phyloP scores from a whole-genome alignment of 768 basidiomycete species.

The Tephrocybe sp. region DNA sequence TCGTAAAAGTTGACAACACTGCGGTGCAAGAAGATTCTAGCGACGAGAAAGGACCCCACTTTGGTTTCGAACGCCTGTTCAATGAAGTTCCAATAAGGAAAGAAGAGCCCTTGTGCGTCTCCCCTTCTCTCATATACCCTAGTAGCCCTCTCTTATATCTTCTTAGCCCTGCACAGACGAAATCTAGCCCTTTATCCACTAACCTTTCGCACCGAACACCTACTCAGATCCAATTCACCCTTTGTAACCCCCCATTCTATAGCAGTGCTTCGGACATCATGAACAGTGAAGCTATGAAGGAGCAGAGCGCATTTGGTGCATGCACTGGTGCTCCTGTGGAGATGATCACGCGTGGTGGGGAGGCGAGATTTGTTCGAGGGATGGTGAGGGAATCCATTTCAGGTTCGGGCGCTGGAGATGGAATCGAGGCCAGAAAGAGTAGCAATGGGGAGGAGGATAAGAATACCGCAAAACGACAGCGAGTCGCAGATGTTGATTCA shows the following conservation, averaged over 20 bases:
- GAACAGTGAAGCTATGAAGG: conserved; percentile 59
- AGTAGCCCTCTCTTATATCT: not conserved
- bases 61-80: conserved; percentile 17
- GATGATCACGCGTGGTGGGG: conserved; percentile 89
- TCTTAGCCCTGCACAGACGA: too few relatives aligned
- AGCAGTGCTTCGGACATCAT: conserved; percentile 65
- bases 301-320: conserved; percentile 67
- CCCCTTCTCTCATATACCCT: not conserved
- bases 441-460: not conserved
- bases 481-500: not conserved
- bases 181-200: too few relatives aligned
- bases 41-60: conserved; percentile 7
- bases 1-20: conserved; percentile 36
- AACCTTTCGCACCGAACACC: not conserved
- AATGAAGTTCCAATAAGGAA: not conserved
- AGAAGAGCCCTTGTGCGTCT: not conserved
- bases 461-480: not conserved
- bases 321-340: conserved; percentile 87
- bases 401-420: not conserved
- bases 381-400: conserved; percentile 76
- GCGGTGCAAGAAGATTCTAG: conserved; percentile 1
- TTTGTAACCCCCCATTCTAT: conserved; percentile 99
- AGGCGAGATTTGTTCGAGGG: conserved; percentile 66
- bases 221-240: conserved; percentile 64
- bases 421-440: not conserved